Percentiles rank a stretch among this genome's conserved stretches.
phyloP scores from a whole-genome alignment of 768 basidiomycete species.

The Lyophyllum semitale region DNA sequence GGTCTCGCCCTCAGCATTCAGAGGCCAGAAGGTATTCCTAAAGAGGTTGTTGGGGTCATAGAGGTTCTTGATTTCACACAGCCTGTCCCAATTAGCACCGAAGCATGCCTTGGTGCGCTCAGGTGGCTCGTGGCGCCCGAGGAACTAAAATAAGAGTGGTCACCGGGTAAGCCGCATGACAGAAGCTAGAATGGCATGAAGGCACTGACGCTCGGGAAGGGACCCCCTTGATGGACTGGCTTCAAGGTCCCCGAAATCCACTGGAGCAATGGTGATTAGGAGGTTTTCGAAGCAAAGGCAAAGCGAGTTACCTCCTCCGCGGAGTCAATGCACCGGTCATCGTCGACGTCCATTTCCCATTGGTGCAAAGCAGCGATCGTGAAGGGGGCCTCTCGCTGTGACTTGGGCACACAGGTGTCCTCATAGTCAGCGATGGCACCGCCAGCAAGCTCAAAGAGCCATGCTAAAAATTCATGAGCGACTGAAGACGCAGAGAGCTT shows the following conservation, averaged over 20 bases:
- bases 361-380: conserved; percentile 91
- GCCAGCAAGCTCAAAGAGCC: conserved; percentile 90
- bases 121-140: conserved; percentile 69
- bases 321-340: conserved; percentile 77
- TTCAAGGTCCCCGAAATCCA: conserved; percentile 81
- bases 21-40: conserved; percentile 80
- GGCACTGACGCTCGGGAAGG: conserved; percentile 70
- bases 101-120: conserved; percentile 66
- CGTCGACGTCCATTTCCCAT: conserved; percentile 84
- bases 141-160: conserved; percentile 50
- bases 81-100: conserved; percentile 73
- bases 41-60: conserved; percentile 83
- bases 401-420: conserved; percentile 72
- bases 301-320: conserved; percentile 69
- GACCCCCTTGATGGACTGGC: conserved; percentile 75
- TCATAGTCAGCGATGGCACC: conserved; percentile 77
- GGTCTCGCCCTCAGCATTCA: conserved; percentile 54
- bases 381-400: conserved; percentile 79
- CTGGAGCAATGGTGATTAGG: conserved; percentile 32
- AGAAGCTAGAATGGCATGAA: background rate
- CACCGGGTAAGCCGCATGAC: conserved; percentile 15
- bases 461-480: conserved; percentile 48
- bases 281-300: background rate
- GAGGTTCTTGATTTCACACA: conserved; percentile 67
- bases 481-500: background rate